A percentile compares a stretch with the other conserved stretches of the same genome.
These are phyloP conservation scores for Penicillium sp. DNA, from an alignment of 2,329 filamentous ascomycete genomes.

Conservation along the genomic window DNA sequence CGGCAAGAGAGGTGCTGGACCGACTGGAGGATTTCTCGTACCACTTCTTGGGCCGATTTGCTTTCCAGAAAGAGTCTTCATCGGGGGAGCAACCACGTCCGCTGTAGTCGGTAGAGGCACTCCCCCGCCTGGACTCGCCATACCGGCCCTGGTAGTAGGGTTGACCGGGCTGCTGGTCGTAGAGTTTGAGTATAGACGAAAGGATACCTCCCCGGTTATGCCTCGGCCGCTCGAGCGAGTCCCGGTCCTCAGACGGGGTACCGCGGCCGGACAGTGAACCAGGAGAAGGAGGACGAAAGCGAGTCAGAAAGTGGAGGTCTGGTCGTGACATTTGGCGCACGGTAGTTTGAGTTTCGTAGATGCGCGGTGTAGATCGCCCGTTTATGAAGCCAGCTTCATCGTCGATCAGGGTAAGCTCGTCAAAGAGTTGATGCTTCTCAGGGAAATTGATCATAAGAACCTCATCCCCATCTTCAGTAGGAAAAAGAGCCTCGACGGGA, in stretches of 20 bases:
- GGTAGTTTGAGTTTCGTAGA: conserved; percentile 33
- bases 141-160: conserved; percentile 22
- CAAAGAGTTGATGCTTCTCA: conserved; percentile 33
- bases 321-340: conserved; percentile 39
- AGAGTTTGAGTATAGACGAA: conserved; percentile 68
- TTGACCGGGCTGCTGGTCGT: conserved; percentile 52
- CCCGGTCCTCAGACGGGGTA: conserved; percentile 38
- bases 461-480: conserved; percentile 34
- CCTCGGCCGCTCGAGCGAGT: conserved; percentile 61
- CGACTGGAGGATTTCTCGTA: conserved; percentile 40
- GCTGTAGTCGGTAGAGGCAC: conserved; percentile 30
- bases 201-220: conserved; percentile 73
- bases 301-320: conserved; percentile 33
- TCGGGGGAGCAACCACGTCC: conserved; percentile 33
- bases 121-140: conserved; percentile 32
- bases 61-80: conserved; percentile 24
- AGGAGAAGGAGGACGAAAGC: conserved; percentile 32
- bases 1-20: conserved; percentile 36
- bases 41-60: conserved; percentile 37
- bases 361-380: conserved; percentile 27
- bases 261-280: conserved; percentile 34
- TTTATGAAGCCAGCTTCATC: conserved; percentile 30
- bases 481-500: conserved; percentile 27
- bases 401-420: conserved; percentile 25
- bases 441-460: conserved; percentile 35